A percentile compares a stretch with the other conserved stretches of the same genome.
phyloP scores from a whole-genome alignment of 1,284 basidiomycete species.

The Rhizoctonia solani region DNA sequence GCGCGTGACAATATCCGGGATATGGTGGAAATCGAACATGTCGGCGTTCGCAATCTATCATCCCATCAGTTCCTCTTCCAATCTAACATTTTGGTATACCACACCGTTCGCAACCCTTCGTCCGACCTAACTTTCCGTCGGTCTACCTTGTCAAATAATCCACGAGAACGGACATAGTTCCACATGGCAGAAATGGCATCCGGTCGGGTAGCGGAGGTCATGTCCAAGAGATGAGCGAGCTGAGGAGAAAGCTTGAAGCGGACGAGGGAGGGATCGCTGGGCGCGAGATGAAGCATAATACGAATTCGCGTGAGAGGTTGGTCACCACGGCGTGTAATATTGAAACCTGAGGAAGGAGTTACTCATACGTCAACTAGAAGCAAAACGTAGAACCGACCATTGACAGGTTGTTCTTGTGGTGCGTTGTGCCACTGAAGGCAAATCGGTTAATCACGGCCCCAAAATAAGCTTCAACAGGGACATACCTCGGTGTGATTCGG shows the following conservation, averaged over 20 bases:
- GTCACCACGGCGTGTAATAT: constrained; percentile 82
- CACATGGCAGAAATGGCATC: constrained; percentile 85
- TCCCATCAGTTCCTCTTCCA: neutral
- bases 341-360: constrained; percentile 65
- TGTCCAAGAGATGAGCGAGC: constrained; percentile 73
- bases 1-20: constrained; percentile 86
- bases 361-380: neutral
- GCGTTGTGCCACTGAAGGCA: constrained; percentile 72
- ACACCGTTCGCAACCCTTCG: constrained; percentile 68
- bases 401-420: constrained; percentile 58
- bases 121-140: constrained; percentile 78
- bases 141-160: constrained; percentile 90
- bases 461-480: constrained; percentile 29
- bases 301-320: constrained; percentile 68
- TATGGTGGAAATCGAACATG: constrained; percentile 72
- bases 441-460: constrained; percentile 33
- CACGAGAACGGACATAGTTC: constrained; percentile 89
- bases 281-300: constrained; percentile 70
- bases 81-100: constrained; percentile 40
- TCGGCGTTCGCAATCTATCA: constrained; percentile 68
- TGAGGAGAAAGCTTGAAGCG: constrained; percentile 82
- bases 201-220: constrained; percentile 84
- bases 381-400: neutral
- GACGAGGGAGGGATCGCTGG: constrained; percentile 76
- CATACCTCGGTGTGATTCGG: constrained; percentile 76